A percentile compares a stretch with the other conserved stretches of the same genome.
These are phyloP conservation scores for Tricholoma terreum DNA, from an alignment of 768 basidiomycete species.

Conservation along the genomic window DNA sequence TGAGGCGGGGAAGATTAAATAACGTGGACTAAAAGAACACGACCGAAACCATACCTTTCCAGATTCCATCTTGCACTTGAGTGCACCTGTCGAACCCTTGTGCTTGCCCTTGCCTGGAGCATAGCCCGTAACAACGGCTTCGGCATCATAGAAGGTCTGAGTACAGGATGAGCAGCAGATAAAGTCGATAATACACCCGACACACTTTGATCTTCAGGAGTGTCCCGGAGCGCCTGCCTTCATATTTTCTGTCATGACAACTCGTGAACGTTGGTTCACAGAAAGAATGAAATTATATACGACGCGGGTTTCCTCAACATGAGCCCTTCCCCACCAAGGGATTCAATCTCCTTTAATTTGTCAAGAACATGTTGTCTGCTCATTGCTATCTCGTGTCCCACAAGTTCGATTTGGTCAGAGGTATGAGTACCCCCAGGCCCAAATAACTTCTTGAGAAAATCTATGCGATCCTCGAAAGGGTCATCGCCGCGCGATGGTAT, in stretches of 20 bases:
- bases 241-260: slow-evolving; percentile 38
- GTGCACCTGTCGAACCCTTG: slow-evolving; percentile 45
- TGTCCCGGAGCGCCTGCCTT: slow-evolving; percentile 44
- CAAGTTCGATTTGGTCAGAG: slow-evolving; percentile 41
- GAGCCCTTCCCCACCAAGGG: slow-evolving; percentile 53
- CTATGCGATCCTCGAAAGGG: slow-evolving; percentile 51
- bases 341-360: slow-evolving; percentile 52
- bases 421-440: slow-evolving; percentile 44
- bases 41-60: slow-evolving; percentile 43
- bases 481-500: slow-evolving; percentile 45
- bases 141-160: slow-evolving; percentile 58
- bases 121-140: slow-evolving; percentile 59
- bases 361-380: slow-evolving; percentile 50
- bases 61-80: slow-evolving; percentile 58
- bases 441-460: slow-evolving; percentile 42
- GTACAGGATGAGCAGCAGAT: background rate
- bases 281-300: slow-evolving; percentile 26
- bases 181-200: background rate
- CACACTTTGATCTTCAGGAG: slow-evolving; percentile 54
- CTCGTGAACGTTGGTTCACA: background rate
- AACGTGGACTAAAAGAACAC: background rate
- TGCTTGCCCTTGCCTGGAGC: slow-evolving; percentile 50
- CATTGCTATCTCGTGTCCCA: slow-evolving; percentile 45
- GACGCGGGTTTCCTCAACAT: slow-evolving; percentile 54
- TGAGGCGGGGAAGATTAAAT: slow-evolving; percentile 14